A percentile compares a stretch with the other conserved stretches of the same genome.
These are phyloP conservation scores for Mercurialis annua DNA, from an alignment of 345 rosid genomes.

Conservation along the genomic window DNA sequence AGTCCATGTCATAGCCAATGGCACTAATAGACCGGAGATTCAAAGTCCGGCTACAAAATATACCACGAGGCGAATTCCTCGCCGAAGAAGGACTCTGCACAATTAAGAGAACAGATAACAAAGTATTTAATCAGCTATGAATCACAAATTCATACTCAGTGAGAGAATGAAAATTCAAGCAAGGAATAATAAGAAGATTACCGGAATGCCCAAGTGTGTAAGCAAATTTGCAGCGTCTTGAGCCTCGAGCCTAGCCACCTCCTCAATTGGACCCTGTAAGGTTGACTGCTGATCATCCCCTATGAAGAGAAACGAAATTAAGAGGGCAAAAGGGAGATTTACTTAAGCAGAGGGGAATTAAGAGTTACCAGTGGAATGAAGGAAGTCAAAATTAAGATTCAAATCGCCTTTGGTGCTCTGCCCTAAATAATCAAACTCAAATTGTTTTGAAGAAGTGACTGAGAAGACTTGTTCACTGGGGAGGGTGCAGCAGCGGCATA, in stretches of 20 bases:
- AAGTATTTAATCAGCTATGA: background rate
- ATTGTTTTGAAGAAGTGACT: conserved; percentile 56
- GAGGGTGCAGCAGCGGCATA: conserved; percentile 11
- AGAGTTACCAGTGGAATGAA: conserved; percentile 48
- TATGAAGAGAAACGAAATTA: conserved; percentile 14
- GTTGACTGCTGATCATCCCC: conserved; percentile 59
- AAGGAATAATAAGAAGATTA: conserved; percentile 21
- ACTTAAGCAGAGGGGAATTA: background rate
- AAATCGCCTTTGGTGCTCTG: conserved; percentile 94
- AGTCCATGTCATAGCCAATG: conserved; percentile 99
- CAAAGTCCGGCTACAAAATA: conserved; percentile 90
- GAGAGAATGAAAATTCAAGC: too few relatives aligned
- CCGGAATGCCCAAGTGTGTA: conserved; percentile 71
- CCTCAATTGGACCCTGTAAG: conserved; percentile 87
- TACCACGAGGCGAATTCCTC: conserved; percentile 82
- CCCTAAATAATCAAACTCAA: conserved; percentile 86
- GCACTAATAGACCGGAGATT: conserved; percentile 93
- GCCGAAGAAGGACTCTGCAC: conserved; percentile 77
- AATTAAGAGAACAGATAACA: conserved; percentile 18
- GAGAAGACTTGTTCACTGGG: conserved; percentile 55
- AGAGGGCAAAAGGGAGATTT: background rate
- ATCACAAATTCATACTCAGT: background rate
- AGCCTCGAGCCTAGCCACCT: conserved; percentile 74
- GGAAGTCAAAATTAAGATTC: conserved; percentile 67
- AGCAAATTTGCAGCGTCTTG: conserved; percentile 70